Percentiles rank a stretch among this genome's conserved stretches.
These are phyloP conservation scores for Cyberlindnera lachancei DNA, from an alignment of 805 yeast species.

Conservation along the genomic window DNA sequence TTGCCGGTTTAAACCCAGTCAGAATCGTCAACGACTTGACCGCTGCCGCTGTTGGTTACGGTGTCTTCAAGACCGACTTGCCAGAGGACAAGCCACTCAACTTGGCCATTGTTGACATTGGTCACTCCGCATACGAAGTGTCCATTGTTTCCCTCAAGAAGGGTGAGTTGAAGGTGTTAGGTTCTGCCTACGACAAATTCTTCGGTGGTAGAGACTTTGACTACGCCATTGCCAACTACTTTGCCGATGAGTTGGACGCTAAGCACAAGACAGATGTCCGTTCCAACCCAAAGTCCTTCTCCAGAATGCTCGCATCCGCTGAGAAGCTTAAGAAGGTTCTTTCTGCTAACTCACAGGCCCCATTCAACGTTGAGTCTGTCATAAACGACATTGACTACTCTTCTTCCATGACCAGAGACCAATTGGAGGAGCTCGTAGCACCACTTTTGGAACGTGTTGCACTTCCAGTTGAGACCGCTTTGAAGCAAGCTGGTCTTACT, in stretches of 20 bases:
- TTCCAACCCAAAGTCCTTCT: constrained; percentile 89
- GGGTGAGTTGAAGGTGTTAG: constrained; percentile 91
- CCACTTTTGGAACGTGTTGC: constrained; percentile 75
- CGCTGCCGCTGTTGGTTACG: constrained; percentile 98
- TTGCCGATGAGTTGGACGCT: constrained; percentile 83
- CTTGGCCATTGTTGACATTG: constrained; percentile 93
- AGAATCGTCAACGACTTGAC: constrained; percentile 96
- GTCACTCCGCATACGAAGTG: constrained; percentile 92
- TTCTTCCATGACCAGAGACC: constrained; percentile 81
- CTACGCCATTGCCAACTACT: constrained; percentile 87
- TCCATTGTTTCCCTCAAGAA: constrained; percentile 85
- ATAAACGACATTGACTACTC: constrained; percentile 97
- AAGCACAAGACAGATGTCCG: constrained; percentile 92
- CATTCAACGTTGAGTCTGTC: constrained; percentile 90
- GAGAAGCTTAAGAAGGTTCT: constrained; percentile 93
- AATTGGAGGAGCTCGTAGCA: constrained; percentile 80
- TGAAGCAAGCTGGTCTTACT: constrained; percentile 68
- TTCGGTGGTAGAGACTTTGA: constrained; percentile 99
- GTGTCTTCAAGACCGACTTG: constrained; percentile 94
- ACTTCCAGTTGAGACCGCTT: constrained; percentile 74
- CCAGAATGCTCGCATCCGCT: constrained; percentile 85
- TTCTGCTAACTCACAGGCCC: constrained; percentile 93
- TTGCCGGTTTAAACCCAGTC: constrained; percentile 97
- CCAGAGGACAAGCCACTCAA: constrained; percentile 90
- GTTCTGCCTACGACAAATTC: constrained; percentile 88